Evolutionary conservation across 768 basidiomycete genomes (phyloP).

Genomic region (Hysterangium stoloniferum): DNA sequence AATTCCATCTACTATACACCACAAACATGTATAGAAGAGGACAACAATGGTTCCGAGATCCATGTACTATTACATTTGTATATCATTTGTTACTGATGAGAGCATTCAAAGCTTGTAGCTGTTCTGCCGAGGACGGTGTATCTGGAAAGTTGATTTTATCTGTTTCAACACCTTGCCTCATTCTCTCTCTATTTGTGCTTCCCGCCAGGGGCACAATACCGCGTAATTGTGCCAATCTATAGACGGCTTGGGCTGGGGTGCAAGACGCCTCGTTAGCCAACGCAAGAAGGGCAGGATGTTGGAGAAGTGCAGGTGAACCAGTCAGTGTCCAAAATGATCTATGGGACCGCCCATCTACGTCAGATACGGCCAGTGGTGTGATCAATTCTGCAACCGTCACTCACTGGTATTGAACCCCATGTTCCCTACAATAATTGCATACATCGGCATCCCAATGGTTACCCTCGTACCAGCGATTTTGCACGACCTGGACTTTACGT

Average conservation of each 20-base stretch:
- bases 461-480: constrained; percentile 80
- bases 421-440: constrained; percentile 51
- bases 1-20: too few relatives aligned
- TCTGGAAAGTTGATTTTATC: constrained; percentile 30
- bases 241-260: constrained; percentile 61
- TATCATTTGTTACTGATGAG: constrained; percentile 3
- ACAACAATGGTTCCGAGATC: too few relatives aligned
- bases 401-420: constrained; percentile 69
- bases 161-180: constrained; percentile 53
- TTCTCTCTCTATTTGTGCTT: constrained; percentile 59
- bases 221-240: constrained; percentile 56
- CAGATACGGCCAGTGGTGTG: neutral
- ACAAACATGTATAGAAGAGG: too few relatives aligned
- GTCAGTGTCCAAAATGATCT: constrained; percentile 87
- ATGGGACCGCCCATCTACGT: constrained; percentile 8
- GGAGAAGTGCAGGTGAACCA: constrained; percentile 60
- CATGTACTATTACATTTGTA: neutral
- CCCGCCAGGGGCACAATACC: constrained; percentile 71
- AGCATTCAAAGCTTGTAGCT: constrained; percentile 16
- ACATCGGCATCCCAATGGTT: constrained; percentile 70
- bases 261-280: constrained; percentile 40
- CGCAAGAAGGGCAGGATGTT: constrained; percentile 36
- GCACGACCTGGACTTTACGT: constrained; percentile 56
- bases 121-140: constrained; percentile 22
- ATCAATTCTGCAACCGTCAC: neutral